phyloP scores from a whole-genome alignment of 2,329 filamentous ascomycete genomes.

The Ophiocordyceps camponoti-saundersi region DNA sequence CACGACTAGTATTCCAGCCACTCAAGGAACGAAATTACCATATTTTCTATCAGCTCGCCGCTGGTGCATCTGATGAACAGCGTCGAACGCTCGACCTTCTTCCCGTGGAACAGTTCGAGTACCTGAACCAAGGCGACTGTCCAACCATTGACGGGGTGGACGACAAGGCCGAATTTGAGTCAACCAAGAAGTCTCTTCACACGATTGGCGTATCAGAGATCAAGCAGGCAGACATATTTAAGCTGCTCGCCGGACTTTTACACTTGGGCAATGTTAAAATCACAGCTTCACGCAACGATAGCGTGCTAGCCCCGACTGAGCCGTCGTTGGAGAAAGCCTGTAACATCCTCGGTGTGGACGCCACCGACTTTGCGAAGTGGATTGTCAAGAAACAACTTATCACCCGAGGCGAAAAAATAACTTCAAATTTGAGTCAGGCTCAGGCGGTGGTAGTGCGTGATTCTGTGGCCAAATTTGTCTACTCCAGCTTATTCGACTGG shows the following conservation, averaged over 20 bases:
- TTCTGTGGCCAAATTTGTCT: constrained; percentile 96
- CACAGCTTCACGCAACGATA: constrained; percentile 74
- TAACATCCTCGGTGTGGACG: constrained; percentile 72
- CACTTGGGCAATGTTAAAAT: constrained; percentile 97
- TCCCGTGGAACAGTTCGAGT: constrained; percentile 82
- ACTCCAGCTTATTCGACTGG: constrained; percentile 97
- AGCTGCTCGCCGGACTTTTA: constrained; percentile 72
- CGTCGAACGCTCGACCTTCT: constrained; percentile 63
- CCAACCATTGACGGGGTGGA: constrained; percentile 88
- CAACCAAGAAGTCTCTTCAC: constrained; percentile 68
- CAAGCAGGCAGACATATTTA: constrained; percentile 76
- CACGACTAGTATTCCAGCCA: constrained; percentile 90
- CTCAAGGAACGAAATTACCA: constrained; percentile 98
- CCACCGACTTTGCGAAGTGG: constrained; percentile 83
- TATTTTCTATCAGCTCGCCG: constrained; percentile 94
- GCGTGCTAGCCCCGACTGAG: constrained; percentile 63
- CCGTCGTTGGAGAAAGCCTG: constrained; percentile 70
- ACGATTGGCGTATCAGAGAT: constrained; percentile 68
- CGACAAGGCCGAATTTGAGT: constrained; percentile 84
- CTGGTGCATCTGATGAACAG: constrained; percentile 74
- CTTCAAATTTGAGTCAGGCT: constrained; percentile 83
- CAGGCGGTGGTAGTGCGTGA: constrained; percentile 90
- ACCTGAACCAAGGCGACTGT: constrained; percentile 86
- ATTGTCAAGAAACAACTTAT: constrained; percentile 97
- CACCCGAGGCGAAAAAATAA: constrained; percentile 93